These are phyloP conservation scores for Beauveria brongniartii DNA, from an alignment of 2,329 filamentous ascomycete genomes.

Conservation along the genomic window DNA sequence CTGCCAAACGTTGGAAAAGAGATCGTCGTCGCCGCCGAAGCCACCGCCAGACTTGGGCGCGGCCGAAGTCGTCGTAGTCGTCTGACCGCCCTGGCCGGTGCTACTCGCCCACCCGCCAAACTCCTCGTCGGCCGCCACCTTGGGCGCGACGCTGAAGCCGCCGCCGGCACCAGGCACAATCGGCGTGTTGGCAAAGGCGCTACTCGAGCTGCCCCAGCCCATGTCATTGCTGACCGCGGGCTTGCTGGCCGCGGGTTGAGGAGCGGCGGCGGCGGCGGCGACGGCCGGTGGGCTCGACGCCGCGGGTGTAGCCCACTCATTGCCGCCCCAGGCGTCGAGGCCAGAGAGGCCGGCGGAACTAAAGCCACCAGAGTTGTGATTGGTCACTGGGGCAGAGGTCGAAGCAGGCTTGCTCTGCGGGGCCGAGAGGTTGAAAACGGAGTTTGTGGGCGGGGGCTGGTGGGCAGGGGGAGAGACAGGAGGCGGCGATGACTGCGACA, in stretches of 20 bases:
- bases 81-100: slow-evolving; percentile 34
- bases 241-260: slow-evolving; percentile 17
- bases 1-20: slow-evolving; percentile 96
- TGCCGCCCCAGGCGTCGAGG: slow-evolving; percentile 76
- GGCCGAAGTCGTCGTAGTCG: slow-evolving; percentile 24
- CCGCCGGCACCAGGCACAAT: slow-evolving; percentile 56
- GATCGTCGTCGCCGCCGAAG: slow-evolving; percentile 66
- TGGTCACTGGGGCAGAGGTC: slow-evolving; percentile 29
- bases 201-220: slow-evolving; percentile 43
- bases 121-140: slow-evolving; percentile 82
- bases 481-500: slow-evolving; percentile 37
- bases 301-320: slow-evolving; percentile 69
- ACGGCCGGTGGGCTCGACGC: slow-evolving; percentile 44
- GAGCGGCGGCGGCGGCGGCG: slow-evolving; percentile 22
- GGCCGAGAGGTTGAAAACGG: slow-evolving; percentile 75
- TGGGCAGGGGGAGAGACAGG: slow-evolving; percentile 31
- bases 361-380: slow-evolving; percentile 24
- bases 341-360: slow-evolving; percentile 33
- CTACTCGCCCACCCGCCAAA: slow-evolving; percentile 92
- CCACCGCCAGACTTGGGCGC: slow-evolving; percentile 50
- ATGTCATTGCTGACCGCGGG: slow-evolving; percentile 49
- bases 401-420: slow-evolving; percentile 35
- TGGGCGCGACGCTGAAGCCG: slow-evolving; percentile 56
- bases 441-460: slow-evolving; percentile 38
- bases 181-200: slow-evolving; percentile 48